Evolutionary conservation across 306 rosid species (phyloP).

Genomic region (Urtica urens): DNA sequence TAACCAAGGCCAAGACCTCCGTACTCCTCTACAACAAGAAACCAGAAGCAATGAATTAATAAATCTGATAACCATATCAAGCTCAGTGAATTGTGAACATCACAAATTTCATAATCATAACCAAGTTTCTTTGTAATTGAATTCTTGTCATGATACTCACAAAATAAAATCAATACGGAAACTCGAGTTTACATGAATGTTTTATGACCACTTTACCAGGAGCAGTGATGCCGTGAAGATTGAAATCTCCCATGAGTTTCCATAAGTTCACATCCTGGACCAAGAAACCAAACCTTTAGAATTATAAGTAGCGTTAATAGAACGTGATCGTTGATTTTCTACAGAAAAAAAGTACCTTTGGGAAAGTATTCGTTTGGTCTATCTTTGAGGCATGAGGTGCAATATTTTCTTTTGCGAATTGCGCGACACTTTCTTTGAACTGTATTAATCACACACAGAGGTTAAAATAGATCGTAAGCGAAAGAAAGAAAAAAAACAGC

Average conservation of each 20-base stretch:
- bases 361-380: constrained; percentile 71
- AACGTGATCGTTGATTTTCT: too few species aligned
- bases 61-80: constrained; percentile 1
- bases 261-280: constrained; percentile 82
- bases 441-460: constrained; percentile 24
- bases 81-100: background rate
- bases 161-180: too few species aligned
- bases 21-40: constrained; percentile 61
- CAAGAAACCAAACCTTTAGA: constrained; percentile 11
- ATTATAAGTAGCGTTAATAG: too few species aligned
- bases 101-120: background rate
- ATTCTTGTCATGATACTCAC: too few species aligned
- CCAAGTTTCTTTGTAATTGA: too few species aligned
- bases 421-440: constrained; percentile 86
- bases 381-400: constrained; percentile 80
- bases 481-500: background rate
- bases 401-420: constrained; percentile 67
- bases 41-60: constrained; percentile 13
- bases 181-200: too few species aligned
- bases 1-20: constrained; percentile 98
- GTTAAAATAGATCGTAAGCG: background rate
- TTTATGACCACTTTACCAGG: constrained; percentile 48
- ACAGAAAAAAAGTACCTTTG: constrained; percentile 30
- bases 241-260: constrained; percentile 89
- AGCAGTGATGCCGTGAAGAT: constrained; percentile 87